Percentiles rank a stretch among this genome's conserved stretches.
Evolutionary conservation across 495 filamentous ascomycete species (phyloP).

Genomic region (Acidomyces sp.): DNA sequence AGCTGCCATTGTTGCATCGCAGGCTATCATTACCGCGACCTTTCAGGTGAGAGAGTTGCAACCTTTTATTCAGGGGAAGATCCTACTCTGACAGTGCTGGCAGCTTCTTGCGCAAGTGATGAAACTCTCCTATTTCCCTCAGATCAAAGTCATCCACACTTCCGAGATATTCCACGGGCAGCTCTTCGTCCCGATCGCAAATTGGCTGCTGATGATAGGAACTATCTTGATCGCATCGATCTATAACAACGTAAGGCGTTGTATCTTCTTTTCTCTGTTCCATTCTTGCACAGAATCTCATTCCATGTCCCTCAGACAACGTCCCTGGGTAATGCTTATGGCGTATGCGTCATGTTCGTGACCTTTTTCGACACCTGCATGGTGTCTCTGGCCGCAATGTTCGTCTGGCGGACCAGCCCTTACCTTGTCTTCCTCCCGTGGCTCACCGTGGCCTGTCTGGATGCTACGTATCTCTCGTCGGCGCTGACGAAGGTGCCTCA

Average conservation of each 20-base stretch:
- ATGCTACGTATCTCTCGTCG: conserved; percentile 52
- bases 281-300: no score
- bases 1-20: conserved; percentile 57
- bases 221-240: conserved; percentile 57
- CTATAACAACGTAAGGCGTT: no score
- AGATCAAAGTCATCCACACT: conserved; percentile 54
- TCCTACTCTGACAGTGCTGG: no score
- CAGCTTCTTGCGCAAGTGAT: conserved; percentile 59
- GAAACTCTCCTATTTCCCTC: conserved; percentile 60
- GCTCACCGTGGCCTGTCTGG: conserved; percentile 45
- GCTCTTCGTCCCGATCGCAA: conserved; percentile 55
- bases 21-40: conserved; percentile 60
- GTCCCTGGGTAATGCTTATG: conserved; percentile 30
- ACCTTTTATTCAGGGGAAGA: no score
- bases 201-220: conserved; percentile 59
- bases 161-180: conserved; percentile 52
- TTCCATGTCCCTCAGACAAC: no score
- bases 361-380: conserved; percentile 63
- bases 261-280: no score
- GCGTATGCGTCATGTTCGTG: conserved; percentile 59
- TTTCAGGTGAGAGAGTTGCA: no score
- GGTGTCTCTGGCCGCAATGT: conserved; percentile 49
- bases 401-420: conserved; percentile 49
- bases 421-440: conserved; percentile 44
- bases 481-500: conserved; percentile 54